These are phyloP conservation scores for Suillus ampliporus DNA, from an alignment of 768 basidiomycete genomes.

Conservation along the genomic window DNA sequence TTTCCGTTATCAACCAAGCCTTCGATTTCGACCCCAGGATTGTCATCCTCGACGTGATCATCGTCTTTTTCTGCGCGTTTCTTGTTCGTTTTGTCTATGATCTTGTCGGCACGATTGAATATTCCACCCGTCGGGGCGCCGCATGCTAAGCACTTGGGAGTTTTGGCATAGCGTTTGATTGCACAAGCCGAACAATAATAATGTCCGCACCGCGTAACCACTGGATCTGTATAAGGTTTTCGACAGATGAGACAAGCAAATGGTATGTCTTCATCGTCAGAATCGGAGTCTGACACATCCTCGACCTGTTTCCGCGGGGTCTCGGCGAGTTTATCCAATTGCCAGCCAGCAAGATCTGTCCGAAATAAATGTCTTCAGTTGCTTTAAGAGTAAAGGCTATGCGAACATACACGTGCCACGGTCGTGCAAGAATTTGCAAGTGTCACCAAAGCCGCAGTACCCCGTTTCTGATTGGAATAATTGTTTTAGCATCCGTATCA, in stretches of 20 bases:
- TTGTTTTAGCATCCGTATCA: constrained; percentile 14
- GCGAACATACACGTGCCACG: constrained; percentile 84
- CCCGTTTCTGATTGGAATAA: constrained; percentile 78
- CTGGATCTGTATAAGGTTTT: constrained; percentile 91
- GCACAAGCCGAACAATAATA: constrained; percentile 97
- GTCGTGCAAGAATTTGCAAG: constrained; percentile 99
- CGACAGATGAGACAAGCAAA: constrained; percentile 99
- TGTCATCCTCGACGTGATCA: constrained; percentile 46
- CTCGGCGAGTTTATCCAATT: constrained; percentile 92
- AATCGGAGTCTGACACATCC: constrained; percentile 69
- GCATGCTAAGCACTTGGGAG: constrained; percentile 95
- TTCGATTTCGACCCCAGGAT: constrained; percentile 71
- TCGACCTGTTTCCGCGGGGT: constrained; percentile 67
- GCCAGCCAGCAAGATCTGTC: constrained; percentile 96
- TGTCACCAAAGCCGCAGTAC: constrained; percentile 98
- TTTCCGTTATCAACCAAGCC: constrained; percentile 45
- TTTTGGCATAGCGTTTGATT: constrained; percentile 92
- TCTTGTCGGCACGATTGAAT: constrained; percentile 94
- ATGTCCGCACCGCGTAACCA: constrained; percentile 96
- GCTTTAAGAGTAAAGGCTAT: constrained; percentile 10
- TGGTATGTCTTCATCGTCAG: constrained; percentile 87
- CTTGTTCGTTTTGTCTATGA: constrained; percentile 86
- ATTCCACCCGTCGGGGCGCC: constrained; percentile 93
- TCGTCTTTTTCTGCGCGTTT: constrained; percentile 62
- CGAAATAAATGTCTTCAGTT: constrained; percentile 18